Base-by-base conservation (phyloP, 2,329 filamentous ascomycete species). In the Rhynchosporium secalis region DNA sequence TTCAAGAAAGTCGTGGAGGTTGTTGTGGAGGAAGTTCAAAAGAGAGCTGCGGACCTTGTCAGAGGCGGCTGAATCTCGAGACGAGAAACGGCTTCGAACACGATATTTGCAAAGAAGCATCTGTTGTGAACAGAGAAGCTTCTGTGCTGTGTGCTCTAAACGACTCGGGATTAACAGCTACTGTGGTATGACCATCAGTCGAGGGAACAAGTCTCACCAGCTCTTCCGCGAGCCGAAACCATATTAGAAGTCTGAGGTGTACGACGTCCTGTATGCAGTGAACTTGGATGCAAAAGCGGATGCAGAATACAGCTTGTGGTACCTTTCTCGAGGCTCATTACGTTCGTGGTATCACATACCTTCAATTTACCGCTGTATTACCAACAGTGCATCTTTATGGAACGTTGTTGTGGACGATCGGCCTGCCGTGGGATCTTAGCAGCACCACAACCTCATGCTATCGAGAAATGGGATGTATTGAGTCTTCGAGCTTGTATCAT, bases 1-100 rank as follows among this genome's bases (percentile, higher is more conserved):
- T 88, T 97, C 70, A 86, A 84, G 71, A 83, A 83, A 66, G 86
- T 96, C 46, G 86, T 93, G 38, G 83, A 89, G 62, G 84, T 90
- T 52, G 83, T 93, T 13, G 78, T 87, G 72, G 77, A 78, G 48
- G 80, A 84, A 68, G 75, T 89, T 51, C 72, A 77, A 62, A 73
- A 73, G 56, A 66, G 75, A 45, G 72, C 74, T 62, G 67, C 26
- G 66, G 76, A 6, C 62, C 28, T 10, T 29, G 47, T 45, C n/a
- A 58, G 28, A 40, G 45, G 29, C 9, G 49, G 56, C 45, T 58
- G 43, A 48, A 20, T 4, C 12, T 29, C 8, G 10, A 15, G 51
- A 9, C 33, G 49, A 7, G 10, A 15, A 26, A 38, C 28, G 49
- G 38, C 0, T 38, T 3, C 2, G 3, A 4, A 36, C 7, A 20